Evolutionary conservation across 352 stramenopile genomes (phyloP).

Genomic region (Phytophthora sp.): DNA sequence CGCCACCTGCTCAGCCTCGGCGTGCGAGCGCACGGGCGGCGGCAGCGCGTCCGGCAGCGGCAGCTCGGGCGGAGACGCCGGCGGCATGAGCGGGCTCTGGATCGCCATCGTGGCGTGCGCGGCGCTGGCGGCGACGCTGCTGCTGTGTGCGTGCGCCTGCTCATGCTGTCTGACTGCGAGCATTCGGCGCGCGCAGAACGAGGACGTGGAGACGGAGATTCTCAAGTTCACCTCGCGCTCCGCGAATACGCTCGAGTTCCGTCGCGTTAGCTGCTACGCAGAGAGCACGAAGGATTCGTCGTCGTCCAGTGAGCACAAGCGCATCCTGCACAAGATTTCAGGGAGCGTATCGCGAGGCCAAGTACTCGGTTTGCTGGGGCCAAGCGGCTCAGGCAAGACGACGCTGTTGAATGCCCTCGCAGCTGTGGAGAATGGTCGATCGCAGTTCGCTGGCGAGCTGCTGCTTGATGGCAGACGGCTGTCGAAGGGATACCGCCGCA

Average conservation of each 20-base stretch:
- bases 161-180: conserved; percentile 23
- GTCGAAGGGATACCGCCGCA: conserved; percentile 56
- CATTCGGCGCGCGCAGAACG: conserved; percentile 9
- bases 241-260: conserved; percentile 55
- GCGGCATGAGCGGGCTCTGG: conserved; percentile 13
- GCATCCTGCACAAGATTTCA: conserved; percentile 63
- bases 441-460: conserved; percentile 53
- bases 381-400: conserved; percentile 78
- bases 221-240: conserved; percentile 45
- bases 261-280: conserved; percentile 50
- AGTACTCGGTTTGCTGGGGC: conserved; percentile 68
- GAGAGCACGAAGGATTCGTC: conserved; percentile 1
- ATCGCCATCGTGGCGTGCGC: conserved; percentile 23
- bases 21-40: conserved; percentile 51
- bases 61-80: conserved; percentile 22
- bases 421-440: conserved; percentile 65
- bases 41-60: conserved; percentile 35
- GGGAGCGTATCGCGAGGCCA: conserved; percentile 53
- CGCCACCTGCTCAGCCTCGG: conserved; percentile 66
- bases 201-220: conserved; percentile 42
- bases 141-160: conserved; percentile 23
- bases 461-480: conserved; percentile 59
- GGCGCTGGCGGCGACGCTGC: conserved; percentile 10
- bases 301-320: conserved; percentile 20
- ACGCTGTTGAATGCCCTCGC: conserved; percentile 75